phyloP scores from a whole-genome alignment of 73 alveolate species.

The Blepharisma stoltei region DNA sequence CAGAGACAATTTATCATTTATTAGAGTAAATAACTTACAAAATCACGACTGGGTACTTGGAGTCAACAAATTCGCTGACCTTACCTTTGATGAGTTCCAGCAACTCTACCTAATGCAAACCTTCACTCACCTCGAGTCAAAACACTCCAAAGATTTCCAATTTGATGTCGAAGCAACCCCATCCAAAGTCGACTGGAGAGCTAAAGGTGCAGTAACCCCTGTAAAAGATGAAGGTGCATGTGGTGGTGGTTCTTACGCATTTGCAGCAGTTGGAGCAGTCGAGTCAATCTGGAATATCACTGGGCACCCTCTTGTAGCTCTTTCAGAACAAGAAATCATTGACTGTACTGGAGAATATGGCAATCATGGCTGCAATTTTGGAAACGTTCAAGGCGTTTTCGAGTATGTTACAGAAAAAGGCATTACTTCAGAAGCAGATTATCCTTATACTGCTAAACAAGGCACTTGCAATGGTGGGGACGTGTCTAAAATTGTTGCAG shows the following conservation, averaged over 20 bases:
- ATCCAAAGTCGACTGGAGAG: background rate
- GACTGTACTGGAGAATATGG: constrained; percentile 55
- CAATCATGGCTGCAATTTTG: constrained; percentile 49
- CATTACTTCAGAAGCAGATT: constrained; percentile 28
- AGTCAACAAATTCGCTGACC: constrained; percentile 55
- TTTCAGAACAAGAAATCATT: constrained; percentile 54
- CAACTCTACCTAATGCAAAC: background rate
- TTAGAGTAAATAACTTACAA: constrained; percentile 34
- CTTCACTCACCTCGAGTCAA: background rate
- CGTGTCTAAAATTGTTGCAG: background rate
- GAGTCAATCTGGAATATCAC: constrained; percentile 38
- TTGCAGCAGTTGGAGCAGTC: constrained; percentile 61
- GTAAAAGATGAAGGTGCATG: constrained; percentile 75
- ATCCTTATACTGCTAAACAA: constrained; percentile 46
- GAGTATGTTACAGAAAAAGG: constrained; percentile 26
- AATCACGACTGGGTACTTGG: constrained; percentile 42
- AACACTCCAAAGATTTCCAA: background rate
- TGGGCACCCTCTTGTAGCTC: constrained; percentile 35
- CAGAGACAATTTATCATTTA: background rate
- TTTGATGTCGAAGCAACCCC: constrained; percentile 23
- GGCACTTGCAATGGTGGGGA: constrained; percentile 24
- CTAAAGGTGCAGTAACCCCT: constrained; percentile 48
- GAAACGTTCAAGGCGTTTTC: constrained; percentile 30
- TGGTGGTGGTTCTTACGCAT: constrained; percentile 90
- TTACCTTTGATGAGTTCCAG: constrained; percentile 42